Percentiles rank a stretch among this genome's conserved stretches.
These are phyloP conservation scores for Mangifera indica DNA, from an alignment of 345 rosid species.

Conservation along the genomic window DNA sequence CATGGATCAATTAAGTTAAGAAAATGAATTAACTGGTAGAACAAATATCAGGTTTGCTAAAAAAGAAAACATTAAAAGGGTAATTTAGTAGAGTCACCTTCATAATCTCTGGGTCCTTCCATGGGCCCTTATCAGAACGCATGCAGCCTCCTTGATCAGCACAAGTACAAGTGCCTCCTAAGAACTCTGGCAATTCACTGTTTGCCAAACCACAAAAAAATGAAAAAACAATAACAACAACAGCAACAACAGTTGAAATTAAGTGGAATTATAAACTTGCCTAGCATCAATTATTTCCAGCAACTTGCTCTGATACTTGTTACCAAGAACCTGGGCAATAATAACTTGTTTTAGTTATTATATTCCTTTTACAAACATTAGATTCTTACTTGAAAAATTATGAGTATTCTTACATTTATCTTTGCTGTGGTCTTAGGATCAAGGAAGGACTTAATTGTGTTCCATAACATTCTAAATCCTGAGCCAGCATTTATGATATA, in stretches of 20 bases:
- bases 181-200: constrained; percentile 88
- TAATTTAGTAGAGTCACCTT: constrained; percentile 39
- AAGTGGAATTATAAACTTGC: constrained; percentile 30
- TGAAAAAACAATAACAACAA: not conserved
- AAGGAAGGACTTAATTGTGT: constrained; percentile 86
- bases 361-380: no score
- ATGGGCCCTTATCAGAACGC: constrained; percentile 95
- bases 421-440: constrained; percentile 97
- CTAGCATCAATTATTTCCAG: constrained; percentile 87
- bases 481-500: constrained; percentile 98
- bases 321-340: constrained; percentile 81
- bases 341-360: not conserved
- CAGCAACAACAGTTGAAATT: not conserved
- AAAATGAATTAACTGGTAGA: not conserved
- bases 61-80: constrained; percentile 4
- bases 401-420: constrained; percentile 60
- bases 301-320: constrained; percentile 88
- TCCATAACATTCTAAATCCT: constrained; percentile 99
- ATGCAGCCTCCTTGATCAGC: constrained; percentile 83
- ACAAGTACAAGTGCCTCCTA: constrained; percentile 93
- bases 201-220: constrained; percentile 13
- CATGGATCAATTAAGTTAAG: constrained; percentile 5
- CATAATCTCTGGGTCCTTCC: constrained; percentile 72
- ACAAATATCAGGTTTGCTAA: not conserved
- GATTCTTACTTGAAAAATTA: not conserved